Conservation (phyloP, 2,329 filamentous ascomycete species). For the Tothia fuscella region DNA sequence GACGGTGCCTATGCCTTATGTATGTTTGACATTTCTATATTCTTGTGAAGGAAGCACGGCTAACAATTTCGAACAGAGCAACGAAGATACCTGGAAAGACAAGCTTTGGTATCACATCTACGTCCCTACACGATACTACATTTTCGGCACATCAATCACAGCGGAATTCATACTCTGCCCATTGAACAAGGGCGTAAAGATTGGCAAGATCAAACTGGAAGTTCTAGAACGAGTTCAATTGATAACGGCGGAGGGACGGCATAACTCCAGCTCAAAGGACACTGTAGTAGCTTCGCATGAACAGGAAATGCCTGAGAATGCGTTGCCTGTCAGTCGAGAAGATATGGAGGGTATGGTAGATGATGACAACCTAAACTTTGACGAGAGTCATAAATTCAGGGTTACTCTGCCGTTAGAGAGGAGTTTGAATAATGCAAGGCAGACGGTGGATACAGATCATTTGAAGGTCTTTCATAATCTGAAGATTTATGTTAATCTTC, state of each 20-base stretch:
- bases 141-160: constrained; percentile 78
- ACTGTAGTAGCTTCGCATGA: constrained; percentile 23
- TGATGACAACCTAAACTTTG: too few relatives aligned
- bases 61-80: constrained; percentile 47
- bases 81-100: constrained; percentile 95
- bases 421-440: constrained; percentile 69
- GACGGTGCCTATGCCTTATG: constrained; percentile 26
- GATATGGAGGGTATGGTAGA: constrained; percentile 27
- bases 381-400: constrained; percentile 49
- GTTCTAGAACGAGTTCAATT: constrained; percentile 63
- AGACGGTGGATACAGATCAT: constrained; percentile 77
- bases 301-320: constrained; percentile 24
- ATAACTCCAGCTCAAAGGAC: constrained; percentile 15
- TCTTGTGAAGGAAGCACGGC: neutral
- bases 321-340: constrained; percentile 15
- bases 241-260: constrained; percentile 21
- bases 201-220: constrained; percentile 71
- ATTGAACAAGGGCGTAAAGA: constrained; percentile 72
- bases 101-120: constrained; percentile 94
- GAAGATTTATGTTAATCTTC: constrained; percentile 78
- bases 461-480: constrained; percentile 92
- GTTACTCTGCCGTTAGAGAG: constrained; percentile 60
- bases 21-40: neutral
- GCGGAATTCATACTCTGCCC: constrained; percentile 82
- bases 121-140: constrained; percentile 85